A percentile compares a stretch with the other conserved stretches of the same genome.
Evolutionary conservation across 257 asterid genomes (phyloP).

Genomic region (Handroanthus guayacan): DNA sequence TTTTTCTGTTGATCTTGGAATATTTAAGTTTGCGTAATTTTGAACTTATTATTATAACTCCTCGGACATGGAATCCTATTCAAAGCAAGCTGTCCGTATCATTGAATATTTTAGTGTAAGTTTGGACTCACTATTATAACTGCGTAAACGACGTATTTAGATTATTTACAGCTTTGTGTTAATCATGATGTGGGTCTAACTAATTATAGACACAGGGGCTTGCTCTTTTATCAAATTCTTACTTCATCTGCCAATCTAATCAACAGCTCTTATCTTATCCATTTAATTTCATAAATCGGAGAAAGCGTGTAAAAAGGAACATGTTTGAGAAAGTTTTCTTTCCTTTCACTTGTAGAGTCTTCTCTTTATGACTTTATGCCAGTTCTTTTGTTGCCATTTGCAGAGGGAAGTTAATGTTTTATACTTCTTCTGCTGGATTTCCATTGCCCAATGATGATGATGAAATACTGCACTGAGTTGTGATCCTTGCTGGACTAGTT

Average conservation of each 20-base stretch:
- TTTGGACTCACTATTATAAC: not conserved
- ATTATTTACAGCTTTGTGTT: not conserved
- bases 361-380: not conserved
- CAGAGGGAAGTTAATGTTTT: constrained; percentile 6
- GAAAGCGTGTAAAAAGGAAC: not conserved
- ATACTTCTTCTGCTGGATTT: constrained; percentile 16
- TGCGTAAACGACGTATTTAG: constrained; percentile 1
- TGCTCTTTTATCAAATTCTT: constrained; percentile 16
- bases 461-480: not conserved
- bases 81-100: too few relatives aligned
- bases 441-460: not conserved
- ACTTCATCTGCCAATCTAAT: constrained; percentile 30
- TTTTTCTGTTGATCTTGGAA: not conserved
- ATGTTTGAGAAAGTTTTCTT: constrained; percentile 10
- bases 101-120: too few relatives aligned
- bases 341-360: constrained; percentile 16
- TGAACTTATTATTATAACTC: too few relatives aligned
- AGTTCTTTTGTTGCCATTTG: constrained; percentile 18
- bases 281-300: not conserved
- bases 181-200: not conserved
- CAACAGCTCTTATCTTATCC: not conserved
- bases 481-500: constrained; percentile 18
- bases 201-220: constrained; percentile 2
- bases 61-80: too few relatives aligned
- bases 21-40: not conserved